Evolutionary conservation across 768 basidiomycete genomes (phyloP), one percentile per base, ranked within the genome.

Genomic region (Daedaleopsis sinensis): DNA sequence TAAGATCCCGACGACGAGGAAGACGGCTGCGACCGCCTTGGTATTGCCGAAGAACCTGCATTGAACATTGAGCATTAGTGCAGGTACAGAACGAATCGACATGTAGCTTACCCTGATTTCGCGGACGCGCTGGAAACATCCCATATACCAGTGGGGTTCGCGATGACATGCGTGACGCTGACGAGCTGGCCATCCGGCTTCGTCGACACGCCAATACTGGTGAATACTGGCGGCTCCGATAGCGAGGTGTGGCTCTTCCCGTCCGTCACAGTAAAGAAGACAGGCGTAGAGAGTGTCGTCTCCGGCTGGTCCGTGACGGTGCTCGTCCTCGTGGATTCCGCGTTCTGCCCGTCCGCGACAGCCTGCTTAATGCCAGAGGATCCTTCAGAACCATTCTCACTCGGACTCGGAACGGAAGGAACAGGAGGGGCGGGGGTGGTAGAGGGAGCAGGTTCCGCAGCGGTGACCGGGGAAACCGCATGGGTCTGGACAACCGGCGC

Each of bases 1-100:
- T 39, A 81, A 73, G 21, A 93, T 68, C 8, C 88, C 91, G 46
- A 88, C 80, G 12, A 79, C 85, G 8, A 89, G 79, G 71, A 93
- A 93, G n/a, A 87, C 84, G 8, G 88, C 91, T 1, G 86, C 85
- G 4, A 91, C 86, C 11, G 86, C 87, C 2, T 86, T 85, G 32
- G 78, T 84, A 69, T 93, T 87, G 49, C 77, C 74, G 66, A 91
- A 83, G 74, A 92, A 88, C 12, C 85, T 87, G 57, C 15, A 8
- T n/a, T n/a, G 23, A 35, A 3, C 21, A 36, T 53, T 39, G 50
- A 23, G 54, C 13, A 8, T 52, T 16, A 47, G 23, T 37, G 19
- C 15, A 35, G 3, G 19, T 24, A 7, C 12, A 9, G 1, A 16
- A 39, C 4, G 19, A 52, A n/a, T 15, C 35, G 0, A 49, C 23